Conservation (phyloP, 805 yeast genomes). For the Starmerella sirachaensis region DNA sequence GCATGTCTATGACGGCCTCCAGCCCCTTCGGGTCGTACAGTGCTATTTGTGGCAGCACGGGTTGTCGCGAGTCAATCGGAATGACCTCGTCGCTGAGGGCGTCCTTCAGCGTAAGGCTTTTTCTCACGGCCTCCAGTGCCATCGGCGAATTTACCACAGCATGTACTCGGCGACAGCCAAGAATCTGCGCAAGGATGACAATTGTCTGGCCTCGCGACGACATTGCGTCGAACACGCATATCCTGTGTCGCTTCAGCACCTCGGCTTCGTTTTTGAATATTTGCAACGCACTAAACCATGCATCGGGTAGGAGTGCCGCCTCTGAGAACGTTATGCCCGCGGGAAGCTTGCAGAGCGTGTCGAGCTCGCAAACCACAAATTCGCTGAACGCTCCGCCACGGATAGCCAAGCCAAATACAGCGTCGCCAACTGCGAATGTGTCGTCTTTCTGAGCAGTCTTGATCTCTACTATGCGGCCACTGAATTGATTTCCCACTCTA, state of each 20-base stretch:
- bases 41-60: slow-evolving; percentile 3
- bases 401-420: slow-evolving; percentile 29
- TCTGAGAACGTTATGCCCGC: slow-evolving; percentile 18
- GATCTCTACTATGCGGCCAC: slow-evolving; percentile 26
- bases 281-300: slow-evolving; percentile 32
- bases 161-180: slow-evolving; percentile 29
- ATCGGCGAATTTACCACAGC: slow-evolving; percentile 25
- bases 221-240: slow-evolving; percentile 30
- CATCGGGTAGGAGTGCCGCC: slow-evolving; percentile 30
- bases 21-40: slow-evolving; percentile 24
- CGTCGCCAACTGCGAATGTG: slow-evolving; percentile 26
- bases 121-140: slow-evolving; percentile 21
- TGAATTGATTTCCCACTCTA: slow-evolving; percentile 30
- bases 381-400: slow-evolving; percentile 32
- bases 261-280: slow-evolving; percentile 25
- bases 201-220: slow-evolving; percentile 29
- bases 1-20: slow-evolving; percentile 27
- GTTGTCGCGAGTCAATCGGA: slow-evolving; percentile 11
- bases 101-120: slow-evolving; percentile 17
- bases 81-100: slow-evolving; percentile 23
- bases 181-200: slow-evolving; percentile 30
- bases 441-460: not conserved
- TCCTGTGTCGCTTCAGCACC: slow-evolving; percentile 24
- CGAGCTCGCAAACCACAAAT: slow-evolving; percentile 25
- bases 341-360: slow-evolving; percentile 24